Percentiles rank a stretch among this genome's conserved stretches.
phyloP scores from a whole-genome alignment of 331 rosid species.

The Erythrophleum ivorense region DNA sequence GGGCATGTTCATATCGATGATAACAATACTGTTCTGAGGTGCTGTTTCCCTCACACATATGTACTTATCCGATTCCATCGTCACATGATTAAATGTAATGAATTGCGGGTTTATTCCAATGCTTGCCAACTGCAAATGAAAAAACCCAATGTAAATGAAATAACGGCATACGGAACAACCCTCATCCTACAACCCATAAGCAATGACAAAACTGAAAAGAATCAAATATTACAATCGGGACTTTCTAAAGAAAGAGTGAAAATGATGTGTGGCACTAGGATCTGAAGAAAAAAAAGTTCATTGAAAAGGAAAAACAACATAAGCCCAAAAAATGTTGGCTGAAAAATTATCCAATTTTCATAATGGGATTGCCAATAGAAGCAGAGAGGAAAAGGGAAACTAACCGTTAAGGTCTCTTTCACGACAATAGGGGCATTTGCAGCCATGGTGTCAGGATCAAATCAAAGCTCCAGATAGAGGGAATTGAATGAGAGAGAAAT shows the following conservation, averaged over 20 bases:
- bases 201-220: neutral
- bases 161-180: conserved; percentile 7
- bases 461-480: conserved; percentile 40
- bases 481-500: conserved; percentile 31
- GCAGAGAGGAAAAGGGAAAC: neutral
- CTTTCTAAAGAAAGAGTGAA: neutral
- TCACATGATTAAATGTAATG: conserved; percentile 75
- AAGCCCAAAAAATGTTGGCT: neutral
- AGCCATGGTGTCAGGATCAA: conserved; percentile 58
- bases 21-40: conserved; percentile 73
- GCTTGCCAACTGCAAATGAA: conserved; percentile 58
- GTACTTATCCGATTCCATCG: conserved; percentile 83
- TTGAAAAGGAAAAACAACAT: neutral
- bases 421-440: conserved; percentile 72
- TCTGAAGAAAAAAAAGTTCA: conserved; percentile 5
- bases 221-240: conserved; percentile 5
- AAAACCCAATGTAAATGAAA: conserved; percentile 15
- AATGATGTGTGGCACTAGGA: conserved; percentile 33
- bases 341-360: conserved; percentile 24
- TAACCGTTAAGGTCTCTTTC: conserved; percentile 73
- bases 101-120: conserved; percentile 74
- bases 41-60: conserved; percentile 77
- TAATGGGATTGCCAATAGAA: neutral
- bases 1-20: conserved; percentile 75
- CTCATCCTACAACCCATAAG: neutral